Evolutionary conservation across 2,329 filamentous ascomycete genomes (phyloP).

Genomic region (Alternaria ventricosa): DNA sequence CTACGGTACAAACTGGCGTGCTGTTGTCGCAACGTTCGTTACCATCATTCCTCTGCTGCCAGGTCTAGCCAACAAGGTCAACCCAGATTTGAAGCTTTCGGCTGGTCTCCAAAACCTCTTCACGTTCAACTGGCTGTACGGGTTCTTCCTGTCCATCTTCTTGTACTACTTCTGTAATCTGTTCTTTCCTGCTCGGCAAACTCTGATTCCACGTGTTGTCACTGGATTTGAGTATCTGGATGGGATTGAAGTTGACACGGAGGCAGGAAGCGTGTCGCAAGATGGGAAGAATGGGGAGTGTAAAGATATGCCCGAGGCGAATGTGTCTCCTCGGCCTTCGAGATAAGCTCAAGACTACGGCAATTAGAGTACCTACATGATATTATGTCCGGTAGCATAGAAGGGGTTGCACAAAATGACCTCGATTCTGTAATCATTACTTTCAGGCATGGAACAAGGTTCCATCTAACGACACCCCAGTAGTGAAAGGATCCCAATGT

Average conservation of each 20-base stretch:
- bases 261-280: neutral
- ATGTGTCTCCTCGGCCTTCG: neutral
- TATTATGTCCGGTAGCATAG: no score
- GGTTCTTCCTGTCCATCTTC: conserved; percentile 31
- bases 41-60: conserved; percentile 24
- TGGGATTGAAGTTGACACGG: neutral
- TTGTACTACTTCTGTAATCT: conserved; percentile 39
- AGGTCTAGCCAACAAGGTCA: conserved; percentile 25
- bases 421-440: no score
- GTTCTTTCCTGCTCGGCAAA: conserved; percentile 43
- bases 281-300: neutral
- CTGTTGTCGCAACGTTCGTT: conserved; percentile 22
- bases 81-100: conserved; percentile 22
- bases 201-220: conserved; percentile 31
- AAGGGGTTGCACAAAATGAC: no score
- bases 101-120: conserved; percentile 33
- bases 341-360: neutral
- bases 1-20: conserved; percentile 31
- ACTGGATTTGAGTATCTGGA: conserved; percentile 13
- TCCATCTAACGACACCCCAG: no score
- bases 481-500: no score
- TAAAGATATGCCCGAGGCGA: neutral
- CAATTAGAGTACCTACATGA: neutral
- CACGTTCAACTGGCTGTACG: conserved; percentile 48
- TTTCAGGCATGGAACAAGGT: no score